A percentile compares a stretch with the other conserved stretches of the same genome.
Evolutionary conservation across 495 filamentous ascomycete genomes (phyloP).

Genomic region (Hyaloscypha variabilis): DNA sequence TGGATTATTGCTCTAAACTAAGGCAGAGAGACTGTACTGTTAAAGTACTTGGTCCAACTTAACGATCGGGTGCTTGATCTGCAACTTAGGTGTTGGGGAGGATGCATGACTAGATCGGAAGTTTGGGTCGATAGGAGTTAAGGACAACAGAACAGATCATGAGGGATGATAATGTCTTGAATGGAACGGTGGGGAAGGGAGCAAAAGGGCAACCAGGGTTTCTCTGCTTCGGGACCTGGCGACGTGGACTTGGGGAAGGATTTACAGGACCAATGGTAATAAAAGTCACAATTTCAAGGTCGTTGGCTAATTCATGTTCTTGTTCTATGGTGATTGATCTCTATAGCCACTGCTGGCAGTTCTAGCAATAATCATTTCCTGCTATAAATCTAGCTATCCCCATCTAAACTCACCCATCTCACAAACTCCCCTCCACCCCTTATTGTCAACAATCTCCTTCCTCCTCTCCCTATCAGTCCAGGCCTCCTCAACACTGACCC

Average conservation of each 20-base stretch:
- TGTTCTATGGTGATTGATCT: not conserved
- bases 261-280: not conserved
- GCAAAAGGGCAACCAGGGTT: not conserved
- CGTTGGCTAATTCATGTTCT: not conserved
- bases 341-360: not conserved
- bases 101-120: not conserved
- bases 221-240: not conserved
- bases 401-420: constrained; percentile 35
- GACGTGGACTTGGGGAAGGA: not conserved
- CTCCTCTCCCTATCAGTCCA: constrained; percentile 49
- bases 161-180: not conserved
- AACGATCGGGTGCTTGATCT: not conserved
- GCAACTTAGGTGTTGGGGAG: not conserved
- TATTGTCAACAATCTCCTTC: constrained; percentile 40
- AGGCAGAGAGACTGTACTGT: constrained; percentile 9
- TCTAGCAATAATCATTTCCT: not conserved
- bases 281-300: not conserved
- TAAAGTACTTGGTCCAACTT: constrained; percentile 9
- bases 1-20: constrained; percentile 19
- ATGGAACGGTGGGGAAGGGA: not conserved
- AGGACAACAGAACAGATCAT: not conserved
- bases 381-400: constrained; percentile 25
- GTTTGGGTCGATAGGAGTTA: not conserved
- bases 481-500: constrained; percentile 58
- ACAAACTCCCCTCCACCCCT: constrained; percentile 38